Base-by-base conservation (phyloP, 306 rosid species). In the Cucumis hystrix region DNA sequence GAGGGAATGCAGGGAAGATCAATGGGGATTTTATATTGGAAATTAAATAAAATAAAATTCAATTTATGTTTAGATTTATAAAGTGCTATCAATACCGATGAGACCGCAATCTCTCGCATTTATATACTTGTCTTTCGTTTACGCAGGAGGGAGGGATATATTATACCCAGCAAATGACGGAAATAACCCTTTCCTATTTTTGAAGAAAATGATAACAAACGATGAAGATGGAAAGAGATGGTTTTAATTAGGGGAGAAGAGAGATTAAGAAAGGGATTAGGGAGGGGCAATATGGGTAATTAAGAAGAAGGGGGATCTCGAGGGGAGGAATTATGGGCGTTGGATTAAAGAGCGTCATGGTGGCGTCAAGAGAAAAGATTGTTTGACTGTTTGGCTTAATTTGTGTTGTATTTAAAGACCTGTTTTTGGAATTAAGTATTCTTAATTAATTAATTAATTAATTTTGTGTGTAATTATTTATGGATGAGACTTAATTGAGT, bases 301-400 rank as follows among this genome's bases (percentile, higher is more conserved):
- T 59, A 61, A 12, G 7, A 62, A 30, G 37, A 6, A 21, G 54
- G 12, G 54, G 28, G 66, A 78, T 78, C 81, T 78, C 62, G 49
- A 78, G 60, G 60, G 28, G 39, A 15, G 9, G 40, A 30, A 4
- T 78, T 6, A 1, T 52, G 73, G 79, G 84, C 87, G 84, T 87
- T 78, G 81, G 87, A 79, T 83, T 65, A 1, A 45, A 39, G 57
- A 51, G 75, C 86, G 90, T 89, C 97, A 87, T 70, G 77, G 82
- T 89, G 76, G 78, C 87, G 96, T 86, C 88, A 83, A 83, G 54
- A 13, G 89, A 88, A 84, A 84, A 81, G 92, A 84, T 77, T 61
- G 88, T 86, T 87, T 76, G 90, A 91, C 86, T 82, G 82, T 73
- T 41, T 68, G 74, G 49, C 21, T 72, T 61, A 67, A 45, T 47